Evolutionary conservation across 768 basidiomycete genomes (phyloP), one percentile per base, ranked within the genome.

Genomic region (Hydnomerulius pinastri): DNA sequence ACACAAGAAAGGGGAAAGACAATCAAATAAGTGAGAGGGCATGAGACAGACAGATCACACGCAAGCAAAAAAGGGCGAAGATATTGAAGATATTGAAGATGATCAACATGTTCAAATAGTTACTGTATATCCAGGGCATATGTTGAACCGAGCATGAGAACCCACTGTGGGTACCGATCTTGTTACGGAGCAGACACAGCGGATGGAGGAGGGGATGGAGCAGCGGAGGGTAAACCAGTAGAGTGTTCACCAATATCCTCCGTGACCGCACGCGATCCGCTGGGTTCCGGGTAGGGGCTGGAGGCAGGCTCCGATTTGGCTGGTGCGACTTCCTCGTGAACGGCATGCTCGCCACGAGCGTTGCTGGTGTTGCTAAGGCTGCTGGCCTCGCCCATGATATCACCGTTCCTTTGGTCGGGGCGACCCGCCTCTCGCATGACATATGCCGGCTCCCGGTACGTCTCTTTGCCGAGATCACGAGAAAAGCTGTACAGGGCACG

Each of bases 401-500:
- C 54, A 50, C 59, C 53, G 57, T 48, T 62, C 56, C 56, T 54
- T 51, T 49, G 46, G 48, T 59, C 57, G 45, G 28, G 41, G 13
- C 46, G 60, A 4, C 37, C 52, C 12, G 55, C 53, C 50, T 66
- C 66, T 54, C 62, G 56, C 20, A 37, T 60, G 54, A 64, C 27
- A 55, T 62, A 68, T 38, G 46, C 59, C 54, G 61, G 37, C 43
- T 44, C 46, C 46, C 60, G 56, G 50, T 64, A 55, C 1, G 62
- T 51, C 6, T 60, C 64, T 40, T 64, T 67, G 38, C 57, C 61
- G 42, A 66, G 58, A 52, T 59, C 61, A 41, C 66, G 65, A 25
- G 66, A 63, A 57, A 68, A 70, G 60, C 65, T 66, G 35, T 64
- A 68, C 54, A 70, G 28, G 36, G 67, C 61, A 51, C 65, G 68